These are phyloP conservation scores for Boechera retrofracta DNA, from an alignment of 345 rosid genomes.

Conservation along the genomic window DNA sequence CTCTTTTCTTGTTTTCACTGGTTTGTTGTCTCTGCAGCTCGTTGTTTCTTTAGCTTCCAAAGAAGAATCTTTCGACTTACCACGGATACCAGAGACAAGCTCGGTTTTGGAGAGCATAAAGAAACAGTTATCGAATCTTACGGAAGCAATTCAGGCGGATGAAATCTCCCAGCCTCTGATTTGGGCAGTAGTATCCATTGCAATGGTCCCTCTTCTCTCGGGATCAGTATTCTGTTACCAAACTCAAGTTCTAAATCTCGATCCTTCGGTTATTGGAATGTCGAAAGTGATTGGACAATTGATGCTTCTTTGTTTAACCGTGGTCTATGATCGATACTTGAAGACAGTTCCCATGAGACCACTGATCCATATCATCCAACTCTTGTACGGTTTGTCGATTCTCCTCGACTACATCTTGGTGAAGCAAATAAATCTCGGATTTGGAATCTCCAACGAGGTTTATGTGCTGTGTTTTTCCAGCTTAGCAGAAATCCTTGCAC, in stretches of 20 bases:
- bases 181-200: constrained; percentile 77
- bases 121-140: constrained; percentile 61
- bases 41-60: constrained; percentile 52
- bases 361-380: constrained; percentile 58
- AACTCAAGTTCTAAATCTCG: constrained; percentile 72
- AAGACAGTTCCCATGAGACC: constrained; percentile 74
- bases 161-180: constrained; percentile 61
- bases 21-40: constrained; percentile 63
- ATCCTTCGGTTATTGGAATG: constrained; percentile 78
- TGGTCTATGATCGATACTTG: constrained; percentile 66
- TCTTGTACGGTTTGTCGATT: constrained; percentile 64
- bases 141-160: constrained; percentile 57
- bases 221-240: constrained; percentile 90
- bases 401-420: constrained; percentile 76
- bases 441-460: constrained; percentile 73
- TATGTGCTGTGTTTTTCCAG: constrained; percentile 75
- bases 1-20: constrained; percentile 64
- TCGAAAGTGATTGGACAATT: constrained; percentile 81
- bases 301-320: constrained; percentile 64
- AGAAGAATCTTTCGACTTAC: constrained; percentile 68
- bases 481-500: constrained; percentile 76
- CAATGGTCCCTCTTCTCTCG: constrained; percentile 71
- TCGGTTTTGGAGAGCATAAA: constrained; percentile 54
- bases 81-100: constrained; percentile 40
- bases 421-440: constrained; percentile 64